Conservation (phyloP, 306 rosid species). For the Canavalia ensiformis region DNA sequence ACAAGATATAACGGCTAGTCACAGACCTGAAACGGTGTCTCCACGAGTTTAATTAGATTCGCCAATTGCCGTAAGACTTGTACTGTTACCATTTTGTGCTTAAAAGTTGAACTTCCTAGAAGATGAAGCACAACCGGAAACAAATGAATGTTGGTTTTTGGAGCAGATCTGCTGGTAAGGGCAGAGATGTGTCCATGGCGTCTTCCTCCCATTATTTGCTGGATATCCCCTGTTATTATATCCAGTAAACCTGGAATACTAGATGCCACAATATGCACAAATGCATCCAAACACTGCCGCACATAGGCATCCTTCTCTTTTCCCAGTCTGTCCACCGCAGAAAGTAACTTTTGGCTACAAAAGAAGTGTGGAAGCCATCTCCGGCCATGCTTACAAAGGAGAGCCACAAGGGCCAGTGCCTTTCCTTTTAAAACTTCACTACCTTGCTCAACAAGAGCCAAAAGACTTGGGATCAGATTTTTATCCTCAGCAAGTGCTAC, state of each 20-base stretch:
- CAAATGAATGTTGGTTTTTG: conserved; percentile 81
- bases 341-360: conserved; percentile 85
- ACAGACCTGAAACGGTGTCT: conserved; percentile 92
- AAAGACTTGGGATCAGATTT: conserved; percentile 78
- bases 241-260: conserved; percentile 85
- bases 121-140: conserved; percentile 97
- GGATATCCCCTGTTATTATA: conserved; percentile 80
- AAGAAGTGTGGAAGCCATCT: conserved; percentile 96
- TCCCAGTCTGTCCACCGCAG: conserved; percentile 87
- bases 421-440: conserved; percentile 94
- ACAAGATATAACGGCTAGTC: conserved; percentile 36
- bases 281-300: conserved; percentile 81
- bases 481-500: conserved; percentile 84
- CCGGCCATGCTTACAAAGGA: conserved; percentile 84
- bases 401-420: conserved; percentile 82
- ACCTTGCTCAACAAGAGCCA: conserved; percentile 88
- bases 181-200: conserved; percentile 88
- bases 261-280: conserved; percentile 78
- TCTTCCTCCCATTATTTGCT: conserved; percentile 90
- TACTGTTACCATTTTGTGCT: conserved; percentile 76
- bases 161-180: conserved; percentile 78
- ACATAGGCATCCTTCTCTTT: conserved; percentile 89
- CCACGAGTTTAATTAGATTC: conserved; percentile 74
- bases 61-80: conserved; percentile 88
- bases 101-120: conserved; percentile 86